Evolutionary conservation across 1,139 yeast species (phyloP).

Genomic region (Yamadazyma sp.): DNA sequence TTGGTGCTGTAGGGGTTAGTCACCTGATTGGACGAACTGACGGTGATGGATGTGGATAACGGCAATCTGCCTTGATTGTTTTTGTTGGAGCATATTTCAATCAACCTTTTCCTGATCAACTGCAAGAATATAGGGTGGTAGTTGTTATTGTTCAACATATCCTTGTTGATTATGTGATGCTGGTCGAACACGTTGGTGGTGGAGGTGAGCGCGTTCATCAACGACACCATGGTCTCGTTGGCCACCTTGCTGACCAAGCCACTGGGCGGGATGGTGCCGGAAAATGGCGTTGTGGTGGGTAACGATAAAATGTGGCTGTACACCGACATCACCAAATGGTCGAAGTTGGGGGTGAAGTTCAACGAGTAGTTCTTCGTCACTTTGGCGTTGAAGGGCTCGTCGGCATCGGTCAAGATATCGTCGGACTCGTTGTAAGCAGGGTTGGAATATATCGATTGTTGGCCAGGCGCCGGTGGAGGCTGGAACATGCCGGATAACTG

Average conservation of each 20-base stretch:
- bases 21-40: constrained; percentile 9
- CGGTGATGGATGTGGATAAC: constrained; percentile 27
- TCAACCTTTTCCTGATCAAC: constrained; percentile 41
- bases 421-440: constrained; percentile 42
- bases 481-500: constrained; percentile 1
- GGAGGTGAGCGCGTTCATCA: constrained; percentile 22
- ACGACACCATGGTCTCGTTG: constrained; percentile 37
- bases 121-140: constrained; percentile 45
- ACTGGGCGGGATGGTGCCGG: constrained; percentile 45
- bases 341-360: constrained; percentile 37
- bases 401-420: constrained; percentile 43
- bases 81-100: constrained; percentile 38
- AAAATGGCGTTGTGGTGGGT: constrained; percentile 50
- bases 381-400: constrained; percentile 28
- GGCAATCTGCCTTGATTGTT: constrained; percentile 22
- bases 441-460: constrained; percentile 25
- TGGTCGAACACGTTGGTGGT: constrained; percentile 31
- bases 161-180: constrained; percentile 33
- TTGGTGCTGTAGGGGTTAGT: constrained; percentile 11
- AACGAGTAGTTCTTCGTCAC: constrained; percentile 34
- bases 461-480: constrained; percentile 2
- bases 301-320: constrained; percentile 38
- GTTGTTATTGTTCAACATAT: constrained; percentile 31
- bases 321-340: constrained; percentile 35
- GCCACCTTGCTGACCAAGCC: constrained; percentile 47